Conservation (phyloP, 345 rosid species). For the Brassica carinata region DNA sequence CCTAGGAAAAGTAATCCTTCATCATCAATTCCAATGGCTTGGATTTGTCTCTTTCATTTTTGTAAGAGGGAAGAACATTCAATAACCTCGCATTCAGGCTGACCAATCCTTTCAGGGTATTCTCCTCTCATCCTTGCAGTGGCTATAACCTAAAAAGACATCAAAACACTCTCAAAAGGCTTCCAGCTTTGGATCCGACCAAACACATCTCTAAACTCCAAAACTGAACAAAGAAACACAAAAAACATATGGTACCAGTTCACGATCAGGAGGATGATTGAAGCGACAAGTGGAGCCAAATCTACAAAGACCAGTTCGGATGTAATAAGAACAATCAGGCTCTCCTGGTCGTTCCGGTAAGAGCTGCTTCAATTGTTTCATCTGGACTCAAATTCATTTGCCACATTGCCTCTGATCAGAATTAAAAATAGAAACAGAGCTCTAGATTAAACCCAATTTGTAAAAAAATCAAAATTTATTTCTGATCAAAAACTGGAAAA, state of each 20-base stretch:
- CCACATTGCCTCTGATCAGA: slow-evolving; percentile 82
- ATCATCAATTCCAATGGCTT: no score
- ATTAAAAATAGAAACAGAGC: neutral
- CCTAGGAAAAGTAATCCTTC: neutral
- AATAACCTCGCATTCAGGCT: slow-evolving; percentile 94
- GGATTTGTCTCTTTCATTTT: no score
- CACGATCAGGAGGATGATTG: slow-evolving; percentile 78
- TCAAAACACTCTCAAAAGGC: slow-evolving; percentile 10
- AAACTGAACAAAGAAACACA: neutral
- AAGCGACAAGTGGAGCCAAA: slow-evolving; percentile 61
- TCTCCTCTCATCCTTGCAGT: slow-evolving; percentile 94
- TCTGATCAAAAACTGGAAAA: slow-evolving; percentile 6
- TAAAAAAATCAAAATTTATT: neutral
- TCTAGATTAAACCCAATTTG: neutral
- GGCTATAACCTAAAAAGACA: slow-evolving; percentile 70
- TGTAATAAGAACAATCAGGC: slow-evolving; percentile 94
- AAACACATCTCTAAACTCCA: slow-evolving; percentile 7
- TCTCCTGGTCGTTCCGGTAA: slow-evolving; percentile 90
- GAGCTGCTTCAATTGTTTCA: slow-evolving; percentile 69
- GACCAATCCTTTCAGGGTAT: slow-evolving; percentile 93
- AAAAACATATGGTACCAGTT: slow-evolving; percentile 60
- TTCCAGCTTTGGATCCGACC: neutral
- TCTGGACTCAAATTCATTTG: slow-evolving; percentile 71
- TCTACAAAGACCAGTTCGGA: slow-evolving; percentile 97
- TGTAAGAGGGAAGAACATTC: neutral